phyloP scores from a whole-genome alignment of 1,284 basidiomycete species.

The Cryptococcus sp. region DNA sequence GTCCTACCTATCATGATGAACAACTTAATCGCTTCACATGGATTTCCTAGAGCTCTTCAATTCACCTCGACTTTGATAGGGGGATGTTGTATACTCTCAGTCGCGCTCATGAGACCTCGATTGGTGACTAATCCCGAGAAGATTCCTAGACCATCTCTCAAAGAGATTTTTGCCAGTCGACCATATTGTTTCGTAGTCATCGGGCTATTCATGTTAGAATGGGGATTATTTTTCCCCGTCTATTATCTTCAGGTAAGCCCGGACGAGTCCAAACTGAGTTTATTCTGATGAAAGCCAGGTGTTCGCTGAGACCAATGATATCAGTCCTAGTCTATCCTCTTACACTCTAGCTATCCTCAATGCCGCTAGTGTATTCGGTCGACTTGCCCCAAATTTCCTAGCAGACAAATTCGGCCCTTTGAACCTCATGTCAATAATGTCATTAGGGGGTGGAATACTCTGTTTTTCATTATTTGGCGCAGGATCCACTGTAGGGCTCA shows the following conservation, averaged over 20 bases:
- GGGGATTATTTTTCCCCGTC: slow-evolving; percentile 33
- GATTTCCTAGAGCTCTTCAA: slow-evolving; percentile 24
- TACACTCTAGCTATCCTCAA: slow-evolving; percentile 34
- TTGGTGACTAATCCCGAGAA: background rate
- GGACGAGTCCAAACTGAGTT: background rate
- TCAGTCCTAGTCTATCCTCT: slow-evolving; percentile 21
- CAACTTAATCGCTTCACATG: slow-evolving; percentile 20
- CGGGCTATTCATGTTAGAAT: slow-evolving; percentile 26
- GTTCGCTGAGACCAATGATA: slow-evolving; percentile 28
- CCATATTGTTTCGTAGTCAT: slow-evolving; percentile 20
- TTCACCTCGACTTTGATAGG: slow-evolving; percentile 22
- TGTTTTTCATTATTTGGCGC: slow-evolving; percentile 26
- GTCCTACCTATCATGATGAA: slow-evolving; percentile 33
- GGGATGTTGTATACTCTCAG: slow-evolving; percentile 15
- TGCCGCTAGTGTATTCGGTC: slow-evolving; percentile 29
- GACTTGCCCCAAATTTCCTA: slow-evolving; percentile 18
- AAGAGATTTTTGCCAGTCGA: background rate
- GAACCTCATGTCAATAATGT: slow-evolving; percentile 35
- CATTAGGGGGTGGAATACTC: slow-evolving; percentile 10
- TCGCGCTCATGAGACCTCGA: slow-evolving; percentile 7
- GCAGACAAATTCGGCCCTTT: slow-evolving; percentile 20
- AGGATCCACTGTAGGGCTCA: slow-evolving; percentile 19
- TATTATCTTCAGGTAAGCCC: slow-evolving; percentile 28
- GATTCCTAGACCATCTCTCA: background rate
- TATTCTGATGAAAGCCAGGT: slow-evolving; percentile 7